These are phyloP conservation scores for Ogataea saltuana DNA, from an alignment of 805 yeast species.

Conservation along the genomic window DNA sequence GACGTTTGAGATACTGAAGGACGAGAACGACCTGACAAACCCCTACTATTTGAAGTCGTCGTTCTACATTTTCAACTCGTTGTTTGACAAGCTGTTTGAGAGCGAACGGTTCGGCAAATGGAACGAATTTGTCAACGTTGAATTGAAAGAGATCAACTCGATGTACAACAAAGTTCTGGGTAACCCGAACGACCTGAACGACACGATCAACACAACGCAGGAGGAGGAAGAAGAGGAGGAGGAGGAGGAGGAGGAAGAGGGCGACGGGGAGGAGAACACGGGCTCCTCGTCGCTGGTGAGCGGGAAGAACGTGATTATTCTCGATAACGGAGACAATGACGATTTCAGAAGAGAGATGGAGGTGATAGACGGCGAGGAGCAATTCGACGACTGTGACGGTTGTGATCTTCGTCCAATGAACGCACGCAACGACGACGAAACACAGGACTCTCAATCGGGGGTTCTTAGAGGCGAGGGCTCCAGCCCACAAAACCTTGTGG, in stretches of 20 bases:
- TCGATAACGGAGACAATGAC: slow-evolving; percentile 44
- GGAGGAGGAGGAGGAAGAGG: slow-evolving; percentile 30
- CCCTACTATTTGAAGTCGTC: slow-evolving; percentile 36
- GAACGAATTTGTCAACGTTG: slow-evolving; percentile 52
- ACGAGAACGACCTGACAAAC: slow-evolving; percentile 28
- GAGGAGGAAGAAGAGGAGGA: slow-evolving; percentile 30
- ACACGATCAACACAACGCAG: slow-evolving; percentile 30
- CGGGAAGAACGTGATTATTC: slow-evolving; percentile 32
- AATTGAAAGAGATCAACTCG: slow-evolving; percentile 52
- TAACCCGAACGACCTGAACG: slow-evolving; percentile 38
- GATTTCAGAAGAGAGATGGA: slow-evolving; percentile 43
- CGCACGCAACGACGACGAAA: slow-evolving; percentile 17
- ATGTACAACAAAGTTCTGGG: slow-evolving; percentile 60
- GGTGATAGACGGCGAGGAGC: slow-evolving; percentile 27
- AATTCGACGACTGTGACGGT: slow-evolving; percentile 23
- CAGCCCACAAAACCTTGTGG: too few species aligned
- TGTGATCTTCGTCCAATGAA: slow-evolving; percentile 41
- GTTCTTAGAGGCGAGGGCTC: background rate
- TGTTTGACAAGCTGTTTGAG: slow-evolving; percentile 34
- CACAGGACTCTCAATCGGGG: background rate
- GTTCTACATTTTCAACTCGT: slow-evolving; percentile 34
- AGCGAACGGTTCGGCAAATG: slow-evolving; percentile 36
- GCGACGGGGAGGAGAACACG: slow-evolving; percentile 26
- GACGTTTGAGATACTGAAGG: slow-evolving; percentile 32
- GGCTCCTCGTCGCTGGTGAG: too few species aligned